Evolutionary conservation across 352 stramenopile species (phyloP).

Genomic region (Blastocystis sp.): DNA sequence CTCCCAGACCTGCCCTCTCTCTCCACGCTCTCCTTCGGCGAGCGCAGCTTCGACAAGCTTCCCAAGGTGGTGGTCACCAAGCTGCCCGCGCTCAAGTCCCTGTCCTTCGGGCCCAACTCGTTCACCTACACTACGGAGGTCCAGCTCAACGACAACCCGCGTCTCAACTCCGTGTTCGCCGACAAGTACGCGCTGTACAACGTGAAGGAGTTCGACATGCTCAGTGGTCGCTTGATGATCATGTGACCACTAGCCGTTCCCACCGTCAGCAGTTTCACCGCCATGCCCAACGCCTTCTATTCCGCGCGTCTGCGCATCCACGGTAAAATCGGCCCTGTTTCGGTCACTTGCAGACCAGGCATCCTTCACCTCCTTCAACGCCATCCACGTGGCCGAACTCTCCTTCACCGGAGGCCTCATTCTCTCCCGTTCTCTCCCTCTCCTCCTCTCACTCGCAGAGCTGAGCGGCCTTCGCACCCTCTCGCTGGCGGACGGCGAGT

Average conservation of each 20-base stretch:
- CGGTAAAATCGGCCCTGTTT: background rate
- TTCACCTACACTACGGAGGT: background rate
- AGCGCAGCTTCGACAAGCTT: background rate
- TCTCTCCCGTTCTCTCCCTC: background rate
- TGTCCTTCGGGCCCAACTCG: background rate
- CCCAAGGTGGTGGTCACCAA: background rate
- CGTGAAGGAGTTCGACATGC: background rate
- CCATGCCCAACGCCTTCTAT: constrained; percentile 2
- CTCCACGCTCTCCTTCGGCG: background rate
- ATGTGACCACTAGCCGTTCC: background rate
- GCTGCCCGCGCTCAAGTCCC: background rate
- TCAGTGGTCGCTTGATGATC: background rate
- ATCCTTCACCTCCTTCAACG: background rate
- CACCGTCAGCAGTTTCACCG: background rate
- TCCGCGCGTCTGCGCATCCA: background rate
- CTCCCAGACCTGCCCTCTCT: background rate
- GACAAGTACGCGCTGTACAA: background rate
- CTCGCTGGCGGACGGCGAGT: background rate
- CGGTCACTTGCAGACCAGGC: too few species aligned
- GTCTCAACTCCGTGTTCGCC: background rate
- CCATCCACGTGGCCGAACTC: background rate
- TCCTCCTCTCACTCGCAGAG: background rate
- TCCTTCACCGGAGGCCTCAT: background rate
- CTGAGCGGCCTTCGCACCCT: background rate
- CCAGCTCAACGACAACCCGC: background rate